These are phyloP conservation scores for Ogataea pignaliae DNA, from an alignment of 805 yeast species.

Conservation along the genomic window DNA sequence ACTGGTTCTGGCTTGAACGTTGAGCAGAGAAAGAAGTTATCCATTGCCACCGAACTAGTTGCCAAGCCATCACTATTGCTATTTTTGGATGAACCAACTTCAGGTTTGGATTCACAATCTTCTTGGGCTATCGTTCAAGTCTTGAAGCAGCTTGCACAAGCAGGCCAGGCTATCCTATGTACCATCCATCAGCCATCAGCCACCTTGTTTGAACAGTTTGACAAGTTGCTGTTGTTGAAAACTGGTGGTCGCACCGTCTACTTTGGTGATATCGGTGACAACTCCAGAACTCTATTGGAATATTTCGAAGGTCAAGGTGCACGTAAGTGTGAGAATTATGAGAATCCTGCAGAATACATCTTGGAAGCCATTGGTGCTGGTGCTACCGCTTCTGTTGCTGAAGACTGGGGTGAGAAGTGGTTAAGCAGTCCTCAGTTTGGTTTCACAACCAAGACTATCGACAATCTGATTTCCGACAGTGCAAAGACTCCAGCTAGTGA, in stretches of 20 bases:
- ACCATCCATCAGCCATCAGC: constrained; percentile 49
- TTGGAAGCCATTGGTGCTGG: constrained; percentile 73
- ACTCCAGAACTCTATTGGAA: constrained; percentile 35
- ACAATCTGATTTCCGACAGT: constrained; percentile 10
- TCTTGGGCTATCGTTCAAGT: constrained; percentile 34
- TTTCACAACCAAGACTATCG: constrained; percentile 24
- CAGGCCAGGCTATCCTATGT: constrained; percentile 51
- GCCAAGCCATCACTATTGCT: constrained; percentile 47
- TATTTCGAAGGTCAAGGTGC: constrained; percentile 54
- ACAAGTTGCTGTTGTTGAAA: constrained; percentile 37
- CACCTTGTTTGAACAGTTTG: constrained; percentile 36
- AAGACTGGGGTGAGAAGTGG: constrained; percentile 66
- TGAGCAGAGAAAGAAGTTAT: constrained; percentile 46
- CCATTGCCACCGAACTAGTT: constrained; percentile 49
- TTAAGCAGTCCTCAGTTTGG: constrained; percentile 25
- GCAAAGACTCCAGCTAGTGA: too few relatives aligned
- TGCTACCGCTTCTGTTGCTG: constrained; percentile 54
- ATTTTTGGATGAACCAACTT: constrained; percentile 41
- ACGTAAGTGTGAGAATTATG: constrained; percentile 50
- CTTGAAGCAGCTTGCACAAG: constrained; percentile 40
- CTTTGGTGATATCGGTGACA: constrained; percentile 46
- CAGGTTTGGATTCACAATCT: constrained; percentile 32
- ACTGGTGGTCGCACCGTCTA: constrained; percentile 48
- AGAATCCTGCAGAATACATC: constrained; percentile 73
- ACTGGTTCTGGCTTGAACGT: constrained; percentile 45